phyloP scores from a whole-genome alignment of 2,329 filamentous ascomycete species.

The Ophiostoma fasciatum region DNA sequence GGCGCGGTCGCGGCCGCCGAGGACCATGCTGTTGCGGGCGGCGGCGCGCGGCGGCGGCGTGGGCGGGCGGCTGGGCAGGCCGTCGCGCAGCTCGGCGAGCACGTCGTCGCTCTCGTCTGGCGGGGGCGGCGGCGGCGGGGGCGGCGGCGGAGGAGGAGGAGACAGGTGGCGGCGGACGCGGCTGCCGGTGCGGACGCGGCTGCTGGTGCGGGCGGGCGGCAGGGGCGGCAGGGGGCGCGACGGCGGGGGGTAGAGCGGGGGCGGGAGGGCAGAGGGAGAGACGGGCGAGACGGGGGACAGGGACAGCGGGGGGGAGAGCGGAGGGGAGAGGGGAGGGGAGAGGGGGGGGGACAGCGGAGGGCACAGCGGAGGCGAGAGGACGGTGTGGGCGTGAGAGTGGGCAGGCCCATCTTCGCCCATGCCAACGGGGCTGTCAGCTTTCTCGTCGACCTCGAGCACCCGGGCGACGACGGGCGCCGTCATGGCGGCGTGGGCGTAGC shows the following conservation, averaged over 20 bases:
- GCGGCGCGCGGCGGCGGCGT: slow-evolving; percentile 16
- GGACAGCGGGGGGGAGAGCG: no score
- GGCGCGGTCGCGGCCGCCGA: not conserved
- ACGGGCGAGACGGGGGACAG: no score
- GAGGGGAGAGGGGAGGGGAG: no score
- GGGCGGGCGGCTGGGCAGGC: slow-evolving; percentile 14
- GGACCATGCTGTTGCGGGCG: slow-evolving; percentile 3
- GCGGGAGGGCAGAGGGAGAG: no score
- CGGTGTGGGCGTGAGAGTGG: no score
- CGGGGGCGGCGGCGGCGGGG: slow-evolving; percentile 9
- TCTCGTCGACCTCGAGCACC: slow-evolving; percentile 14
- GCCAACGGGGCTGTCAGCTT: slow-evolving; percentile 27
- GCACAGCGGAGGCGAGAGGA: no score
- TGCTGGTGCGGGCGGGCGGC: no score
- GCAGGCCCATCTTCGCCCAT: slow-evolving; percentile 17
- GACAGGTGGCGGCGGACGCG: not conserved
- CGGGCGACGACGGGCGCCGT: not conserved
- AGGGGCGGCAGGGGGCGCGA: no score
- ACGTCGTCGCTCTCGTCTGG: slow-evolving; percentile 19
- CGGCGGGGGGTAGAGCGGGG: no score
- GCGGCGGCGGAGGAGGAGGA: slow-evolving; percentile 4
- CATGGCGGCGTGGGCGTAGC: slow-evolving; percentile 30
- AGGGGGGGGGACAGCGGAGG: no score
- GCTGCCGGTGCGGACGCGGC: no score
- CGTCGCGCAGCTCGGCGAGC: slow-evolving; percentile 16